Evolutionary conservation across 2,329 filamentous ascomycete species (phyloP).

Genomic region (Verticillium nubilum): DNA sequence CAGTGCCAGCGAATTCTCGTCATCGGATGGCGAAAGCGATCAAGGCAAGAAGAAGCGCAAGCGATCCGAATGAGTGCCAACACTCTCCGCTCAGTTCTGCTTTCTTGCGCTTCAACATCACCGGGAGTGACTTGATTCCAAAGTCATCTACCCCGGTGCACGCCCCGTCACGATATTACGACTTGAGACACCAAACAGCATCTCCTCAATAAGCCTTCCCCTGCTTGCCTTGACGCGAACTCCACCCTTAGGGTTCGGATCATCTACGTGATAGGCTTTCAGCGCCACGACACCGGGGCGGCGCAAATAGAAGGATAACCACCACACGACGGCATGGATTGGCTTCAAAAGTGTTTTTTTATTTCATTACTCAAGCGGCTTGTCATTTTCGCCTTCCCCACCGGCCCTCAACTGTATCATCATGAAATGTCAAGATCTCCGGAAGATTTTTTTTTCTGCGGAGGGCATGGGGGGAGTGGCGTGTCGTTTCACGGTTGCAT

Average conservation of each 20-base stretch:
- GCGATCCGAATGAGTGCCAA: slow-evolving; percentile 63
- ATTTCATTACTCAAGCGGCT: slow-evolving; percentile 11
- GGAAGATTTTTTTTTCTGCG: slow-evolving; percentile 13
- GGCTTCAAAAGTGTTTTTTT: slow-evolving; percentile 5
- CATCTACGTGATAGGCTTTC: slow-evolving; percentile 3
- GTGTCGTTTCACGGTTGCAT: background rate
- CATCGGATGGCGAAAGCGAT: slow-evolving; percentile 44
- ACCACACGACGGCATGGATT: slow-evolving; percentile 26
- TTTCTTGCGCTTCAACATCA: slow-evolving; percentile 8
- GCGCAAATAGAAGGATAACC: slow-evolving; percentile 15
- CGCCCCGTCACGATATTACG: slow-evolving; percentile 24
- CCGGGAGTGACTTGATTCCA: background rate
- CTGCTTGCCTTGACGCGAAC: slow-evolving; percentile 18
- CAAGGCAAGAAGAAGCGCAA: slow-evolving; percentile 76
- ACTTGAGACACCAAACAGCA: slow-evolving; percentile 8
- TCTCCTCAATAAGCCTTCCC: slow-evolving; percentile 13
- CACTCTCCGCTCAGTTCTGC: slow-evolving; percentile 2
- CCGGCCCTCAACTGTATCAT: background rate
- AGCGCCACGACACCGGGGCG: slow-evolving; percentile 3
- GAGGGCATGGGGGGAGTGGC: slow-evolving; percentile 3
- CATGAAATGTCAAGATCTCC: background rate
- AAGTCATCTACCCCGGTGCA: slow-evolving; percentile 15
- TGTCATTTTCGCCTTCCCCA: slow-evolving; percentile 4
- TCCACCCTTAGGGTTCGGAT: slow-evolving; percentile 20
- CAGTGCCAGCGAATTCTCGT: slow-evolving; percentile 53